Percentiles rank a stretch among this genome's conserved stretches.
Conservation (phyloP, 2,329 filamentous ascomycete genomes). For the Tolypocladium pustulatum region DNA sequence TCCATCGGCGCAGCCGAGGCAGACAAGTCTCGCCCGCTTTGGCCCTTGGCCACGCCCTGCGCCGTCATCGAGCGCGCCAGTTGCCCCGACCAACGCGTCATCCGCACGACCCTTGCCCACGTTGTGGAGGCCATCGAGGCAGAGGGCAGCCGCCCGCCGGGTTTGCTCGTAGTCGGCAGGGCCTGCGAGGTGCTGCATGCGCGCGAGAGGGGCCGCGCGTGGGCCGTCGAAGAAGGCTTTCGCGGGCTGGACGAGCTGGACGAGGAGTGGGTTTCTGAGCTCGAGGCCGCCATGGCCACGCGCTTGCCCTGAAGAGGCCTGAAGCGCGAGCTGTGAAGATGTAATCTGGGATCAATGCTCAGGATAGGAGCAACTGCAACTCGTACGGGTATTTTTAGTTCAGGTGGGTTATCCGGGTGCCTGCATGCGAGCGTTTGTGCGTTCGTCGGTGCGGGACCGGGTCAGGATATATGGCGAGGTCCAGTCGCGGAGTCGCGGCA, state of each 20-base stretch:
- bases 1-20: not conserved
- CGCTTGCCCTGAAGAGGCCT: not conserved
- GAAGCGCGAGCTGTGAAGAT: not conserved
- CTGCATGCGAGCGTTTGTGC: not conserved
- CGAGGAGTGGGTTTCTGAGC: not conserved
- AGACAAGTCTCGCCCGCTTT: conserved; percentile 32
- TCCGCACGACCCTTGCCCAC: conserved; percentile 71
- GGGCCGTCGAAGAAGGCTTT: conserved; percentile 85
- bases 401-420: not conserved
- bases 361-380: not conserved
- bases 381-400: not conserved
- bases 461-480: not conserved
- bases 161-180: conserved; percentile 72
- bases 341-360: not conserved
- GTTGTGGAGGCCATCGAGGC: conserved; percentile 78
- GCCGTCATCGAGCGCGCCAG: conserved; percentile 89
- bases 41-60: conserved; percentile 73
- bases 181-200: conserved; percentile 70
- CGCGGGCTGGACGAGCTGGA: conserved; percentile 50
- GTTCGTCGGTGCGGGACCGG: not conserved
- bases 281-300: not conserved
- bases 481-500: not conserved
- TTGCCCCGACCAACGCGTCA: conserved; percentile 87
- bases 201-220: conserved; percentile 48
- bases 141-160: conserved; percentile 81